Conservation (phyloP, 345 rosid genomes). For the Dimocarpus longan region DNA sequence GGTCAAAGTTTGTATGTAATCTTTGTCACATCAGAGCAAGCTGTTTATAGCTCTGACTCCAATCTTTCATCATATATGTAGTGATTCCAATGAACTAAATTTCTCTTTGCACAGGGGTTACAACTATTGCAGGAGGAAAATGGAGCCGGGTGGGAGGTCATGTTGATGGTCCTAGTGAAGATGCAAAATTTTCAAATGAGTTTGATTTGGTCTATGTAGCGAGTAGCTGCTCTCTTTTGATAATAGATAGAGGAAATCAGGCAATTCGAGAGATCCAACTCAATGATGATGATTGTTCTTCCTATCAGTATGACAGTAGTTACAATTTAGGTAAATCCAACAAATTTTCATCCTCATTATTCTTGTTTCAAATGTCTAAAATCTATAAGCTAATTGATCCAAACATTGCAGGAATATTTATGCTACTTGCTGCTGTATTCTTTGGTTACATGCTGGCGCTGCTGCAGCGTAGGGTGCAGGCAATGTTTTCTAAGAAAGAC, state of each 20-base stretch:
- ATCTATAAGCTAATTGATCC: constrained; percentile 13
- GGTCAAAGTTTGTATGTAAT: background rate
- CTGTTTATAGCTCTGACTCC: background rate
- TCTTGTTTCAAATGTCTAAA: background rate
- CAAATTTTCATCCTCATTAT: background rate
- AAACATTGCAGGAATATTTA: constrained; percentile 57
- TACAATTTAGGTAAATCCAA: constrained; percentile 63
- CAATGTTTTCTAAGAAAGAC: constrained; percentile 55
- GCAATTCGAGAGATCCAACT: constrained; percentile 90
- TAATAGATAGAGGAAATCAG: constrained; percentile 86
- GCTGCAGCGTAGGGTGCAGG: constrained; percentile 67
- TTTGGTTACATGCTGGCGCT: constrained; percentile 90
- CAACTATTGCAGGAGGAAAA: constrained; percentile 92
- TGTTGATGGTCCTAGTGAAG: constrained; percentile 78
- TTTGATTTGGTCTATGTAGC: constrained; percentile 75
- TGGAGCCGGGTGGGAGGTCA: constrained; percentile 68
- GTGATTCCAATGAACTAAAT: background rate
- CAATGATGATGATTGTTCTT: constrained; percentile 68
- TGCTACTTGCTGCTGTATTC: constrained; percentile 76
- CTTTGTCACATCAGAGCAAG: background rate
- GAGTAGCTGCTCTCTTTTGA: constrained; percentile 82
- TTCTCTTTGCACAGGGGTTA: constrained; percentile 56
- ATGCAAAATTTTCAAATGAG: constrained; percentile 83
- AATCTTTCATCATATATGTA: background rate
- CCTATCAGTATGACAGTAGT: constrained; percentile 52